Conservation (phyloP, 2,329 filamentous ascomycete species). For the Monosporascus sp. region DNA sequence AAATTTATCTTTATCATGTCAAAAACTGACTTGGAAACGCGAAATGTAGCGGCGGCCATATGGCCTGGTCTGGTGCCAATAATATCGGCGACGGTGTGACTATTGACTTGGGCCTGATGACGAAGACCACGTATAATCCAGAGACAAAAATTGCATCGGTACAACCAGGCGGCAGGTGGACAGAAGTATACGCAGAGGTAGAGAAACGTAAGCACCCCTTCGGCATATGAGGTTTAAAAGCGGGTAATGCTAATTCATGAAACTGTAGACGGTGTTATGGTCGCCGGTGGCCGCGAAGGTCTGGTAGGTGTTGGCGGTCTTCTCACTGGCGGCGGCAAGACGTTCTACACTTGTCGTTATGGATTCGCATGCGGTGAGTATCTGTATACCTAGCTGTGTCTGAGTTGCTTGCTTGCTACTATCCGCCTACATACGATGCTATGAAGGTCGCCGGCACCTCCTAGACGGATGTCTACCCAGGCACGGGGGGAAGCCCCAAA, state of each 20-base stretch:
- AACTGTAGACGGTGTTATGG: constrained; percentile 4
- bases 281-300: constrained; percentile 8
- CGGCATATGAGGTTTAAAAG: too few relatives aligned
- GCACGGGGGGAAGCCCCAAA: too few relatives aligned
- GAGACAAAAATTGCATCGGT: constrained; percentile 4
- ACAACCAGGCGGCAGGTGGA: constrained; percentile 6
- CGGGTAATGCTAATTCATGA: background rate
- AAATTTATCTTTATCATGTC: background rate
- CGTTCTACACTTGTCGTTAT: constrained; percentile 6
- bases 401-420: too few relatives aligned
- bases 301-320: constrained; percentile 16
- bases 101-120: constrained; percentile 11
- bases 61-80: constrained; percentile 2
- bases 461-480: background rate
- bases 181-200: constrained; percentile 3
- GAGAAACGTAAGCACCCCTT: constrained; percentile 2
- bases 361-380: constrained; percentile 3
- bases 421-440: too few relatives aligned
- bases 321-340: constrained; percentile 14
- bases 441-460: background rate
- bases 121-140: constrained; percentile 2
- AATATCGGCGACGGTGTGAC: constrained; percentile 11
- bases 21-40: too few relatives aligned
- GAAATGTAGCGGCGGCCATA: constrained; percentile 9
- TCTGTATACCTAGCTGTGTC: too few relatives aligned